These are phyloP conservation scores for Hanseniaspora clermontiae DNA, from an alignment of 805 yeast species.

Conservation along the genomic window DNA sequence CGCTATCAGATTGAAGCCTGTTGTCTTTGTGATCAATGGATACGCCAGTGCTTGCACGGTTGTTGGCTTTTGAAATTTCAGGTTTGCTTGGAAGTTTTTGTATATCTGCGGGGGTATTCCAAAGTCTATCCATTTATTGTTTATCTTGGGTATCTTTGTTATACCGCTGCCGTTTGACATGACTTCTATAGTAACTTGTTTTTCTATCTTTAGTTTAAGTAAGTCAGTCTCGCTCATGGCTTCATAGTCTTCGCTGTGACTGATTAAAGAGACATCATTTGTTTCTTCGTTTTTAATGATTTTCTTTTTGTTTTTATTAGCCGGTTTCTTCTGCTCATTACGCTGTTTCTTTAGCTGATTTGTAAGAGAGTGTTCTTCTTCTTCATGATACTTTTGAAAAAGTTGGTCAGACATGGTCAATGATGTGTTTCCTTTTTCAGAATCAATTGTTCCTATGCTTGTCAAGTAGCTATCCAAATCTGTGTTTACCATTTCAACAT, in stretches of 20 bases:
- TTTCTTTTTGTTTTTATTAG: neutral
- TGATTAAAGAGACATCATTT: too few species aligned
- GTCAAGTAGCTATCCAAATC: neutral
- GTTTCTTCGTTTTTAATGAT: neutral
- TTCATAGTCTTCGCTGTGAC: neutral
- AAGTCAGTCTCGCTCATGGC: neutral
- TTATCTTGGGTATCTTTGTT: neutral
- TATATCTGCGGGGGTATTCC: constrained; percentile 7
- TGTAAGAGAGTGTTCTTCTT: neutral
- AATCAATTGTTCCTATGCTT: neutral
- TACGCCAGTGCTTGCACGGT: constrained; percentile 84
- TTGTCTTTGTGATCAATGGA: constrained; percentile 61
- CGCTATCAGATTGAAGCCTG: constrained; percentile 82
- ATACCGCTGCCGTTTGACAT: neutral
- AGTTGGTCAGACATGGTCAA: neutral
- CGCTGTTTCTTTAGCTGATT: neutral
- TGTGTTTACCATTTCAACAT: neutral
- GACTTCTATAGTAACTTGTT: neutral
- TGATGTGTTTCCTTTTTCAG: neutral
- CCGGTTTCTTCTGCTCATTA: neutral
- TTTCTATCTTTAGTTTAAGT: constrained; percentile 1
- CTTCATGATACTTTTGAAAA: neutral
- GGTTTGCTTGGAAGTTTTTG: constrained; percentile 25
- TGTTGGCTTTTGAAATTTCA: constrained; percentile 55
- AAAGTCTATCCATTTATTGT: constrained; percentile 5